Percentiles rank a stretch among this genome's conserved stretches.
These are phyloP conservation scores for Candida sanyaensis DNA, from an alignment of 1,139 yeast species.

Conservation along the genomic window DNA sequence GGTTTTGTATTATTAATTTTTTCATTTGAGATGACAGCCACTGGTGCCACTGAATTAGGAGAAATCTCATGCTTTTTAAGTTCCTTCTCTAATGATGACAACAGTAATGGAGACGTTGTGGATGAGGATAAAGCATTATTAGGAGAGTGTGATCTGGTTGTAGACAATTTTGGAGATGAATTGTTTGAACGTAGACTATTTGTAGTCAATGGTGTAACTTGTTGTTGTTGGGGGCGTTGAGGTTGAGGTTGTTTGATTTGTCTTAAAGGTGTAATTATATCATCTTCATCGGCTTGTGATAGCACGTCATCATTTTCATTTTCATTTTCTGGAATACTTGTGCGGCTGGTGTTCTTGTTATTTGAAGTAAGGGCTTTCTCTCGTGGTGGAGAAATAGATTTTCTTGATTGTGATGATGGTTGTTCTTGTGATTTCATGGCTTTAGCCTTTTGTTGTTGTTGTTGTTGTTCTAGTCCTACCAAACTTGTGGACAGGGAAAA, in stretches of 20 bases:
- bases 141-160: slow-evolving; percentile 16
- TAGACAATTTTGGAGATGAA: slow-evolving; percentile 18
- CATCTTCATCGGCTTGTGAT: slow-evolving; percentile 19
- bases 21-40: slow-evolving; percentile 5
- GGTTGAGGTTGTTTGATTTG: slow-evolving; percentile 15
- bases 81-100: slow-evolving; percentile 15
- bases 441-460: slow-evolving; percentile 7
- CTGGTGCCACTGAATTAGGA: slow-evolving; percentile 2
- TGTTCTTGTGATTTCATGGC: slow-evolving; percentile 1
- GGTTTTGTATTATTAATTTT: slow-evolving; percentile 6
- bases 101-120: slow-evolving; percentile 18
- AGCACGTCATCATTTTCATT: slow-evolving; percentile 20
- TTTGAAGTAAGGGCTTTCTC: neutral
- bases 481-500: slow-evolving; percentile 27
- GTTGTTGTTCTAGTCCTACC: slow-evolving; percentile 4
- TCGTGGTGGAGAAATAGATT: slow-evolving; percentile 1
- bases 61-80: slow-evolving; percentile 7
- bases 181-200: slow-evolving; percentile 5
- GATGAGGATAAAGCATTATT: slow-evolving; percentile 11
- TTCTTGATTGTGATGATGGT: neutral
- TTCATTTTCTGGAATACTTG: slow-evolving; percentile 8
- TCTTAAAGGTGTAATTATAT: slow-evolving; percentile 23
- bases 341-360: slow-evolving; percentile 4
- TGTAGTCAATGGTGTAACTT: neutral
- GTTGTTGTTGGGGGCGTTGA: slow-evolving; percentile 6